A percentile compares a stretch with the other conserved stretches of the same genome.
Evolutionary conservation across 2,329 filamentous ascomycete species (phyloP).

Genomic region (Phaeosphaeriaceae sp.): DNA sequence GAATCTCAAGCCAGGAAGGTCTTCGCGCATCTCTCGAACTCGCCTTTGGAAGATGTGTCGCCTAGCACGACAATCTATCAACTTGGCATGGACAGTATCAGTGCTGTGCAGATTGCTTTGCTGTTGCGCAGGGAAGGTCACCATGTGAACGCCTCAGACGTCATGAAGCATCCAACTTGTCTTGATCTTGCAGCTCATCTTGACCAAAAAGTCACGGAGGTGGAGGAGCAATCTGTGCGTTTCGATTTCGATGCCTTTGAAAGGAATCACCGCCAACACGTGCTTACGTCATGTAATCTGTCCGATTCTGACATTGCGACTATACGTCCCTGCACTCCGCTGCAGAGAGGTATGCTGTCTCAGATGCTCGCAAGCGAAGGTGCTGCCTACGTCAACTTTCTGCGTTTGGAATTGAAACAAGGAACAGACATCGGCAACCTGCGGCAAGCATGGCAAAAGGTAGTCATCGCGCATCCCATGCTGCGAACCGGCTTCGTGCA

Average conservation of each 20-base stretch:
- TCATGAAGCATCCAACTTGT: slow-evolving; percentile 66
- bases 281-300: slow-evolving; percentile 45
- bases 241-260: slow-evolving; percentile 64
- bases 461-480: slow-evolving; percentile 70
- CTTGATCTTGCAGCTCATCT: slow-evolving; percentile 38
- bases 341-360: slow-evolving; percentile 82
- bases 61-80: slow-evolving; percentile 79
- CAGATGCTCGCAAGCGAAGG: slow-evolving; percentile 75
- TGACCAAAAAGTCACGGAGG: slow-evolving; percentile 6
- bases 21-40: slow-evolving; percentile 66
- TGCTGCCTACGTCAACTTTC: slow-evolving; percentile 76
- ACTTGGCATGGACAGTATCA: slow-evolving; percentile 92
- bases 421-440: slow-evolving; percentile 54
- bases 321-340: slow-evolving; percentile 78
- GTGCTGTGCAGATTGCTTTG: slow-evolving; percentile 78
- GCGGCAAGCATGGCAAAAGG: slow-evolving; percentile 65
- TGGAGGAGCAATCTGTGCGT: not conserved
- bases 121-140: slow-evolving; percentile 68
- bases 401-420: slow-evolving; percentile 62
- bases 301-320: slow-evolving; percentile 57
- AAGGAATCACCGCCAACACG: slow-evolving; percentile 42
- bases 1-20: slow-evolving; percentile 65
- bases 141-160: slow-evolving; percentile 71
- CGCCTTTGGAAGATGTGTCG: slow-evolving; percentile 60
- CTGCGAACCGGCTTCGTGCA: slow-evolving; percentile 77